Evolutionary conservation across 805 yeast genomes (phyloP), one percentile per base, ranked within the genome.

Genomic region (Zygoascus biomembranicola): DNA sequence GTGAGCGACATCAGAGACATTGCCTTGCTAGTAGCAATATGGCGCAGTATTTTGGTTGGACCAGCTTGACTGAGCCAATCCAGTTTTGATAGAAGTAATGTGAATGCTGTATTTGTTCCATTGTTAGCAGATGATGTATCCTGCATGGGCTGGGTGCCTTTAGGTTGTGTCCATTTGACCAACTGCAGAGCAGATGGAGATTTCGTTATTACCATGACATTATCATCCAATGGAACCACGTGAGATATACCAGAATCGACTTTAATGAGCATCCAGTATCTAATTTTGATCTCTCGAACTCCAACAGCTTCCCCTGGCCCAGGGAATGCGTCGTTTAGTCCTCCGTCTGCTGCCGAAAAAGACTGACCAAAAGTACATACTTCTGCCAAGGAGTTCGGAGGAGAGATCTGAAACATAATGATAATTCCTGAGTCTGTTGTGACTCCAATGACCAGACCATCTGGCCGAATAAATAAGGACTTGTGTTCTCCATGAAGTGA

Each of bases 401-500:
- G 49, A 55, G 23, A 61, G 66, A 56, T 37, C 23, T 57, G 54
- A 37, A 57, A 54, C 37, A 60, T 55, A 26, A 63, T 48, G 18
- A 62, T 54, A 50, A 54, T 50, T 19, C 62, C 60, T 20, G 51
- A 32, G 26, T 59, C 49, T 55, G 65, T 55, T 53, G 68, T 52
- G 50, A 65, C 60, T 53, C 65, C 52, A 23, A 69, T 47, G 23
- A 70, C 59, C 44, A 74, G 77, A 57, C 74, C 79, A 32, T 76
- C 72, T 32, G 76, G 74, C 1, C 77, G 68, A 37, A 75, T 64
- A 43, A 63, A 61, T 8, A 79, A 61, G 23, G 66, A 61, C 26
- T 60, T 47, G 62, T 81, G 81, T 8, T 59, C 53, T 0, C 87
- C 87, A 66, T 75, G 76, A 19, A 66, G 66, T 26, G 69, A 66